Percentiles rank a stretch among this genome's conserved stretches.
These are phyloP conservation scores for Aspergillus transmontanensis DNA, from an alignment of 2,329 filamentous ascomycete genomes.

Conservation along the genomic window DNA sequence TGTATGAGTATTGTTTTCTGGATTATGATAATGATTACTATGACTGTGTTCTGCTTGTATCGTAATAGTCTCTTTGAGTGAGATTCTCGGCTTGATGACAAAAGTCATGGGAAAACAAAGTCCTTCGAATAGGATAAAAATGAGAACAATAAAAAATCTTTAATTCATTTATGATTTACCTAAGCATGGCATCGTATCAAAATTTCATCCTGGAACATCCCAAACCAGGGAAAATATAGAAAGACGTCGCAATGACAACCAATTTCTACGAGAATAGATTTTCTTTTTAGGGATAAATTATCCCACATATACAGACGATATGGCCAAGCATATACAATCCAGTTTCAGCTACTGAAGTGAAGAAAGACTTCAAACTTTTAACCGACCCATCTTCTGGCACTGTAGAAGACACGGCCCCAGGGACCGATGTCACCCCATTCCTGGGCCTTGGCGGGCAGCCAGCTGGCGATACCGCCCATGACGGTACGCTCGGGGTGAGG, in stretches of 20 bases:
- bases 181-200: conserved; percentile 4
- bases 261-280: not conserved
- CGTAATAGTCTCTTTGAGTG: too few relatives aligned
- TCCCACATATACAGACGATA: not conserved
- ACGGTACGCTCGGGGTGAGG: conserved; percentile 92
- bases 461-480: conserved; percentile 76
- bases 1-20: not conserved
- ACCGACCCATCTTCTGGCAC: conserved; percentile 84
- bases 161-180: not conserved
- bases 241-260: not conserved
- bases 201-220: not conserved
- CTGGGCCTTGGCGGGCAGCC: conserved; percentile 64
- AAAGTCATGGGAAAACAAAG: too few relatives aligned
- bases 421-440: conserved; percentile 81
- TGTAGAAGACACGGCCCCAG: conserved; percentile 85
- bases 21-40: not conserved
- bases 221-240: not conserved
- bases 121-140: too few relatives aligned
- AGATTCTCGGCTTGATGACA: too few relatives aligned
- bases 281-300: not conserved
- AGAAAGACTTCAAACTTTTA: conserved; percentile 30
- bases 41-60: not conserved
- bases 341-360: not conserved
- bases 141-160: not conserved
- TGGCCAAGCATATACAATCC: not conserved